phyloP scores from a whole-genome alignment of 768 basidiomycete species.

The Pisolithus marmoratus region DNA sequence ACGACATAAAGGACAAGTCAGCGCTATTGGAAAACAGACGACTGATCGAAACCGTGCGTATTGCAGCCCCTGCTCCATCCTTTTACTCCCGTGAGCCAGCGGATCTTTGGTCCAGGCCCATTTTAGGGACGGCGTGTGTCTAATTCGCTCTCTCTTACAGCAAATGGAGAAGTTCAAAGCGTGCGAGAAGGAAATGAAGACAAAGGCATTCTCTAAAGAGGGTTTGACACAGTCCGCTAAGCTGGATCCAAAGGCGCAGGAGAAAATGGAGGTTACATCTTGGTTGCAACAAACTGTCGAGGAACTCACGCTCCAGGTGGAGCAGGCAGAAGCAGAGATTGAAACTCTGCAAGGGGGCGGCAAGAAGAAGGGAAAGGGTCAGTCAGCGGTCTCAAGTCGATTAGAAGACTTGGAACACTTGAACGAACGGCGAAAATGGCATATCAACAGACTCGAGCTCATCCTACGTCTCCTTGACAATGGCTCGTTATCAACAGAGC shows the following conservation, averaged over 20 bases:
- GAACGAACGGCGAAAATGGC: constrained; percentile 96
- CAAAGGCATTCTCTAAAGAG: constrained; percentile 99
- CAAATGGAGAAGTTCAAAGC: constrained; percentile 99
- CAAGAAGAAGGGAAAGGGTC: constrained; percentile 81
- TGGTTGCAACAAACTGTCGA: constrained; percentile 91
- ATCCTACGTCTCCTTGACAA: constrained; percentile 92
- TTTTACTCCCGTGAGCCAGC: background rate
- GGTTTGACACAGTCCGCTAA: constrained; percentile 91
- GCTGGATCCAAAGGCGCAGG: constrained; percentile 95
- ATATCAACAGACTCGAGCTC: constrained; percentile 87
- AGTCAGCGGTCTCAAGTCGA: constrained; percentile 59
- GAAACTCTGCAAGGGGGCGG: constrained; percentile 74
- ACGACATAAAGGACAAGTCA: constrained; percentile 99
- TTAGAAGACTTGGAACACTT: constrained; percentile 78
- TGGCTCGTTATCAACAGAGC: constrained; percentile 78
- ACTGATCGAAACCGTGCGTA: constrained; percentile 91
- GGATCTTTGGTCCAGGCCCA: constrained; percentile 3
- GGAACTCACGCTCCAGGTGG: constrained; percentile 88
- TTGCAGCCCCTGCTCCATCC: background rate
- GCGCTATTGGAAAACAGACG: constrained; percentile 87
- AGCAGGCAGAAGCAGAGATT: constrained; percentile 91
- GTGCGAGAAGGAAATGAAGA: constrained; percentile 99
- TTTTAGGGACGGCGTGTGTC: constrained; percentile 1
- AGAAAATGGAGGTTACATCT: constrained; percentile 81
- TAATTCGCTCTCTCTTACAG: constrained; percentile 37